Evolutionary conservation across 495 filamentous ascomycete species (phyloP).

Genomic region (Lichina pygmaea): DNA sequence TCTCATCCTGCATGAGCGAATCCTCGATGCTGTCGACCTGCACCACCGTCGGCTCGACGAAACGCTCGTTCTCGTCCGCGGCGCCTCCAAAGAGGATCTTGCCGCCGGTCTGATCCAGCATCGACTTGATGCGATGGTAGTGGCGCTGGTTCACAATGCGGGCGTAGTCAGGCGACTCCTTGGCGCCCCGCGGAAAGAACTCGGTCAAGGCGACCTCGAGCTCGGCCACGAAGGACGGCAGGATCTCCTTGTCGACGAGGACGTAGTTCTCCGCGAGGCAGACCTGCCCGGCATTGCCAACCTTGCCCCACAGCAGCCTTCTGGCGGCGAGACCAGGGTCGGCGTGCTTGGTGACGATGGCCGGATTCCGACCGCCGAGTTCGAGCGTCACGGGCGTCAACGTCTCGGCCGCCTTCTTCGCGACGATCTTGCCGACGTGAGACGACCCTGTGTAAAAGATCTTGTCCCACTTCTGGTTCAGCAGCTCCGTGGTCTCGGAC

Average conservation of each 20-base stretch:
- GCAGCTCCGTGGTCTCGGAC: constrained; percentile 50
- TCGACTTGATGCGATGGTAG: constrained; percentile 63
- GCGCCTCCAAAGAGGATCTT: constrained; percentile 66
- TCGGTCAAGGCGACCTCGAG: constrained; percentile 44
- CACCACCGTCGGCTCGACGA: constrained; percentile 68
- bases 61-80: constrained; percentile 50
- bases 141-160: constrained; percentile 54
- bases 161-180: constrained; percentile 42
- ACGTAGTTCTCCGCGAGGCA: constrained; percentile 80
- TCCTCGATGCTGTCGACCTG: constrained; percentile 50
- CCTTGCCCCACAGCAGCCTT: constrained; percentile 69
- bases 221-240: constrained; percentile 44
- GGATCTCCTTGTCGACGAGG: constrained; percentile 46
- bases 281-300: constrained; percentile 60
- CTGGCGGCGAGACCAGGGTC: constrained; percentile 60
- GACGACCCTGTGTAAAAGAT: constrained; percentile 81
- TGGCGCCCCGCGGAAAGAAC: constrained; percentile 65
- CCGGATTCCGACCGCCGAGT: constrained; percentile 76
- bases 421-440: constrained; percentile 59
- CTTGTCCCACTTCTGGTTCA: constrained; percentile 87
- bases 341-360: constrained; percentile 60
- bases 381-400: constrained; percentile 75
- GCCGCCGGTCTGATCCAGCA: constrained; percentile 60
- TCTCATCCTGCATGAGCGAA: constrained; percentile 52
- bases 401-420: constrained; percentile 75